Evolutionary conservation across 2,329 filamentous ascomycete species (phyloP), one percentile per base, ranked within the genome.

Genomic region (Diaporthe ilicicola): DNA sequence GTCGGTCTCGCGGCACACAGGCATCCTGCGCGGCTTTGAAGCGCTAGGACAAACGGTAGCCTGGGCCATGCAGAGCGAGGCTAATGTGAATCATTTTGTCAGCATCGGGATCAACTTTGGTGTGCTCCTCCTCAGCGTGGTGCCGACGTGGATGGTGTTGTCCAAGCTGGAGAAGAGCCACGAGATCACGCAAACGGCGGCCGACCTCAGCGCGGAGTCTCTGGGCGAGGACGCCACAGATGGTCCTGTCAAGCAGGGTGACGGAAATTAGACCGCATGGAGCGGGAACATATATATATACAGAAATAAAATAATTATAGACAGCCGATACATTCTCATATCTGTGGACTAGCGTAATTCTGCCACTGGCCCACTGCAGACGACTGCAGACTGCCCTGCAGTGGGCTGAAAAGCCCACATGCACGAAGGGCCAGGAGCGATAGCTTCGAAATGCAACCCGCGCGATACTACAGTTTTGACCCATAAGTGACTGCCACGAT

Each of bases 51-150:
- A 79, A 72, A 79, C 78, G 2, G 77, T 79, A 22, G 78, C 78
- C 48, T 79, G 78, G 78, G 77, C 78, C 75, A 78, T 79, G 78
- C 78, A 79, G 76, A 75, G 76, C 7, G 75, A 78, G 55, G 77
- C 75, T 3, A 76, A 77, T 29, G 78, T 77, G 55, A 79, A 79
- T 68, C 78, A 79, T 55, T 79, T 79, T 68, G 76, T 77, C 48
- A 78, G 77, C 65, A 79, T 79, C 44, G 78, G 78, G 13, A 66
- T 79, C 61, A 79, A 79, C 65, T 79, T 79, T 70, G 78, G 78
- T 7, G 71, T 78, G 24, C 75, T 77, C 15, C 69, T 79, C n/a
- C 66, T 78, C 59, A 76, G 76, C 56, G 71, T 79, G 22, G 68
- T 74, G 34, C 78, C 78, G 15, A 79, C 77, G 7, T 79, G 78